Evolutionary conservation across 2,329 filamentous ascomycete genomes (phyloP).

Genomic region (Xylaria sp.): DNA sequence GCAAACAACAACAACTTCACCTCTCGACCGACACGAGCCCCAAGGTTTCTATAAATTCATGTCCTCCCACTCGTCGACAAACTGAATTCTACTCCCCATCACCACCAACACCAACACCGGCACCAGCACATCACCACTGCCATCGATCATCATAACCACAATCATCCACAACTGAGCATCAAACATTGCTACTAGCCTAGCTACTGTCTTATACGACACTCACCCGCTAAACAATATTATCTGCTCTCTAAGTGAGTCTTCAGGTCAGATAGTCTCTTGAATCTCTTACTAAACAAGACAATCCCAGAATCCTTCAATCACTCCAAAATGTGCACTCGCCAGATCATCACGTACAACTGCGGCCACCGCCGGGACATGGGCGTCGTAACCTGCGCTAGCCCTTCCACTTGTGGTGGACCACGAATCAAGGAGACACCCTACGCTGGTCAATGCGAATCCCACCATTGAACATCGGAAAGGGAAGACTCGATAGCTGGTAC

Average conservation of each 20-base stretch:
- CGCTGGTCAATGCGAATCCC: conserved; percentile 26
- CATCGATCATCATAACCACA: conserved; percentile 1
- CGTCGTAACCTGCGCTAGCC: conserved; percentile 33
- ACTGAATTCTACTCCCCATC: conserved; percentile 34
- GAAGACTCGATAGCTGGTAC: conserved; percentile 12
- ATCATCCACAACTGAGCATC: conserved; percentile 15
- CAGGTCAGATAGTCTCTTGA: not conserved
- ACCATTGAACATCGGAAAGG: conserved; percentile 11
- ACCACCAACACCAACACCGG: conserved; percentile 24
- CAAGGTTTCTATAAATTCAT: conserved; percentile 43
- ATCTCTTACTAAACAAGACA: conserved; percentile 12
- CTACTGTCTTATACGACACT: conserved; percentile 5
- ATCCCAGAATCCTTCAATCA: not conserved
- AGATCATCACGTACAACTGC: conserved; percentile 42
- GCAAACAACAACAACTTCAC: conserved; percentile 34
- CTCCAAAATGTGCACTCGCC: conserved; percentile 45
- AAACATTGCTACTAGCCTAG: not conserved
- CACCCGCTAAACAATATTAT: conserved; percentile 7
- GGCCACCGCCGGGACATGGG: conserved; percentile 35
- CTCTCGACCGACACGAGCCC: conserved; percentile 18
- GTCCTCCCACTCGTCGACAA: conserved; percentile 39
- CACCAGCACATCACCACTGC: not conserved
- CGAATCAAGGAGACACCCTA: conserved; percentile 24
- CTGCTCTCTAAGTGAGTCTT: conserved; percentile 21
- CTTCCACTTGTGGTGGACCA: conserved; percentile 22